Conservation (phyloP, 257 asterid species). For the Scutellaria barbata region DNA sequence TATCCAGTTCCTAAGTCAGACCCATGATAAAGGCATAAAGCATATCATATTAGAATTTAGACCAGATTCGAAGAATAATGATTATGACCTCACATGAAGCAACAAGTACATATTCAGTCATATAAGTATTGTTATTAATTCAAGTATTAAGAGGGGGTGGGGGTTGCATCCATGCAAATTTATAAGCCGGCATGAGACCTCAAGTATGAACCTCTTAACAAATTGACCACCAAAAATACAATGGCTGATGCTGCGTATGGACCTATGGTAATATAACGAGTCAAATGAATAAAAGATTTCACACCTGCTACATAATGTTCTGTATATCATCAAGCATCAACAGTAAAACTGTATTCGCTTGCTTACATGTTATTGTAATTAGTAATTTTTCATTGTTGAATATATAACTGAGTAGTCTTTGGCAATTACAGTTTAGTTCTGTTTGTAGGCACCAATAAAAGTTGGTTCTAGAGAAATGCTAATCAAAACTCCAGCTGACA, state of each 20-base stretch:
- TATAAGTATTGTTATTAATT: background rate
- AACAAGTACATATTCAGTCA: conserved; percentile 22
- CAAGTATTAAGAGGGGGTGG: background rate
- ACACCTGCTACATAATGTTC: background rate
- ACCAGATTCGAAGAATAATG: conserved; percentile 7
- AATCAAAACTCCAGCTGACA: background rate
- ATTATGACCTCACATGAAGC: conserved; percentile 26
- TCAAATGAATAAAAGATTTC: background rate
- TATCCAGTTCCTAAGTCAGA: conserved; percentile 24
- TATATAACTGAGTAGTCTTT: background rate
- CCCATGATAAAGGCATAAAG: conserved; percentile 10
- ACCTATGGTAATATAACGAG: background rate
- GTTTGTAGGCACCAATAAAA: conserved; percentile 16
- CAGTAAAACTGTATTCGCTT: background rate
- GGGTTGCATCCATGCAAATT: background rate
- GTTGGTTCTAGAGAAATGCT: background rate
- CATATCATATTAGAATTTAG: conserved; percentile 5
- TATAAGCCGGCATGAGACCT: conserved; percentile 17
- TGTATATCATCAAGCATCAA: background rate
- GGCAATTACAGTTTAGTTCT: background rate
- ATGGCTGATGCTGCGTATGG: background rate
- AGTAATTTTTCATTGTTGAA: background rate
- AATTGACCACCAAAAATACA: conserved; percentile 1
- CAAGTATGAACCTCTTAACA: conserved; percentile 24
- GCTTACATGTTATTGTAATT: conserved; percentile 1